Conservation (phyloP, 2,329 filamentous ascomycete species). For the Aschersonia sp. region DNA sequence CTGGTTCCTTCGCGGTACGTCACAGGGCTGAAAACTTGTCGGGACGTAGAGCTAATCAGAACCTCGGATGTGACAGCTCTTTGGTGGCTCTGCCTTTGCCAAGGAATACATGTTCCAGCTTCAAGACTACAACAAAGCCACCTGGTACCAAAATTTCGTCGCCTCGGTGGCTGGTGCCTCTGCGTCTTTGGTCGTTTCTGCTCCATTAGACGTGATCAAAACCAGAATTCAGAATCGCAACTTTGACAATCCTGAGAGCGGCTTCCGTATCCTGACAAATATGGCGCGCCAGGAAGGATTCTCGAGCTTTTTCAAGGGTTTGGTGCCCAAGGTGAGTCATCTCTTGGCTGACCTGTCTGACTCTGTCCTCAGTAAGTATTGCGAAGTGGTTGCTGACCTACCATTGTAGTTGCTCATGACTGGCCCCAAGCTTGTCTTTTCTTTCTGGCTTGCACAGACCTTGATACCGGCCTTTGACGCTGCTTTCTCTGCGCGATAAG, state of each 20-base stretch:
- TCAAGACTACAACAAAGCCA: constrained; percentile 85
- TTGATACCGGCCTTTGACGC: constrained; percentile 80
- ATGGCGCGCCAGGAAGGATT: constrained; percentile 88
- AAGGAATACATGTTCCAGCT: constrained; percentile 92
- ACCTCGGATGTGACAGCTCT: constrained; percentile 45
- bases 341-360: too few species aligned
- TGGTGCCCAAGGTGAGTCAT: constrained; percentile 62
- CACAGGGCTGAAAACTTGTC: not conserved
- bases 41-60: not conserved
- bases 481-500: constrained; percentile 15
- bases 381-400: constrained; percentile 4
- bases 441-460: constrained; percentile 98
- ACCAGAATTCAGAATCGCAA: constrained; percentile 97
- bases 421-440: constrained; percentile 96
- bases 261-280: constrained; percentile 78
- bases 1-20: constrained; percentile 85
- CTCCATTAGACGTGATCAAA: constrained; percentile 94
- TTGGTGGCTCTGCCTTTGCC: constrained; percentile 91
- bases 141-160: constrained; percentile 93
- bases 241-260: constrained; percentile 94
- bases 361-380: not conserved
- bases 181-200: constrained; percentile 90
- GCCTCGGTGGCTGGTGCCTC: constrained; percentile 91
- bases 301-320: constrained; percentile 88
- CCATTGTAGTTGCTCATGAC: constrained; percentile 73